These are phyloP conservation scores for Cladosporium sp. DNA, from an alignment of 2,329 filamentous ascomycete genomes.

Conservation along the genomic window DNA sequence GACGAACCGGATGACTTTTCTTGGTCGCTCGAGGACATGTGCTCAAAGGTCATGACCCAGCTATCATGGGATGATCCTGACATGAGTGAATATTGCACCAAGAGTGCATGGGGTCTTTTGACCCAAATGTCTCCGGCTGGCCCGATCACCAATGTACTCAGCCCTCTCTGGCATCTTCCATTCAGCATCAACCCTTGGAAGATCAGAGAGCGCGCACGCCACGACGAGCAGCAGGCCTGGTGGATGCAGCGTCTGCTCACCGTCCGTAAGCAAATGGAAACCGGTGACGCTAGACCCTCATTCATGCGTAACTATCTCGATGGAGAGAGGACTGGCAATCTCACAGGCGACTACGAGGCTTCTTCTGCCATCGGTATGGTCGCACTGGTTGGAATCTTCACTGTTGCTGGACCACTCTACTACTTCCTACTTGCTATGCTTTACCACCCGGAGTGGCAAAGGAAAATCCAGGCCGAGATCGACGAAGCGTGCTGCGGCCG, in stretches of 20 bases:
- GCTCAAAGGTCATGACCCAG: constrained; percentile 53
- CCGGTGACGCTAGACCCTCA: constrained; percentile 38
- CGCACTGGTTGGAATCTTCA: constrained; percentile 33
- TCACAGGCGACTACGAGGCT: constrained; percentile 34
- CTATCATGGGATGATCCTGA: constrained; percentile 51
- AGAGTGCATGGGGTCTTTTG: constrained; percentile 52
- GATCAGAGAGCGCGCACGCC: constrained; percentile 47
- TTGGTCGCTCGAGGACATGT: constrained; percentile 52
- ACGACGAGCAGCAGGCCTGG: constrained; percentile 50
- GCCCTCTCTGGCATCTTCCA: constrained; percentile 51
- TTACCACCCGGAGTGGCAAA: constrained; percentile 46
- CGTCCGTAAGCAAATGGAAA: constrained; percentile 36
- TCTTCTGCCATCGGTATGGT: constrained; percentile 33
- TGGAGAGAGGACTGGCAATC: constrained; percentile 30
- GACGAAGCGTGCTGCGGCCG: constrained; percentile 41
- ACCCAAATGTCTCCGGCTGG: constrained; percentile 56
- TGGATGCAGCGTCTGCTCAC: constrained; percentile 46
- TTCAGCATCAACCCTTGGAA: constrained; percentile 51
- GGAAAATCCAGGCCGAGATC: constrained; percentile 42
- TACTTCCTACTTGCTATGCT: constrained; percentile 39
- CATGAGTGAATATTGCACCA: constrained; percentile 45
- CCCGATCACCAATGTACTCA: constrained; percentile 54
- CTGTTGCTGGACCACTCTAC: constrained; percentile 28
- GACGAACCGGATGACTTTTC: constrained; percentile 48
- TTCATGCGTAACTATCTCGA: constrained; percentile 42